These are phyloP conservation scores for Ophiosphaerella narmari DNA, from an alignment of 2,329 filamentous ascomycete genomes.

Conservation along the genomic window DNA sequence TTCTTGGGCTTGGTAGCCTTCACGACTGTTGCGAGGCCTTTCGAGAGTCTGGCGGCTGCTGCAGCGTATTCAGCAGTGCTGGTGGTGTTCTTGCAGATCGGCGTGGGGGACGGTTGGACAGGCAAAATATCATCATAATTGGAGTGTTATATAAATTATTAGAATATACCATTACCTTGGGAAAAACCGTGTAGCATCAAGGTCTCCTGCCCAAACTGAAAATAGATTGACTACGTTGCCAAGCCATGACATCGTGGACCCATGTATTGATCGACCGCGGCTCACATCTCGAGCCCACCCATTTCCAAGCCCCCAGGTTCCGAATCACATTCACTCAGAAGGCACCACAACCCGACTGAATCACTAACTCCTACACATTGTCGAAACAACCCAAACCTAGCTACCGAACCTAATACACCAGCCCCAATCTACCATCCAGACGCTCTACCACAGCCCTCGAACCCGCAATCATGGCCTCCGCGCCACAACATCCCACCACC, in stretches of 20 bases:
- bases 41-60: constrained; percentile 5
- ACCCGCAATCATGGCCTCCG: not conserved
- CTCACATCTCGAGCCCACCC: constrained; percentile 5
- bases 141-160: too few species aligned
- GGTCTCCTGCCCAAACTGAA: too few species aligned
- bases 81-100: not conserved
- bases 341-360: not conserved
- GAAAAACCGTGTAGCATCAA: too few species aligned
- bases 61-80: not conserved
- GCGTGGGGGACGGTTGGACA: not conserved
- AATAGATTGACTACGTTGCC: not conserved
- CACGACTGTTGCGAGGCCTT: constrained; percentile 11
- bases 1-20: constrained; percentile 9
- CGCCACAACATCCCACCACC: constrained; percentile 7
- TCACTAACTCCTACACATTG: not conserved
- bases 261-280: constrained; percentile 17
- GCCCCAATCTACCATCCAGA: too few species aligned
- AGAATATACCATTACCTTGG: too few species aligned
- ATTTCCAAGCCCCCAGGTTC: not conserved
- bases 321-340: not conserved
- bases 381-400: too few species aligned
- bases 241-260: constrained; percentile 16
- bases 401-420: too few species aligned
- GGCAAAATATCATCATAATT: too few species aligned
- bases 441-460: not conserved